A percentile compares a stretch with the other conserved stretches of the same genome.
phyloP scores from a whole-genome alignment of 352 stramenopile species.

The Phytopythium helicoides region DNA sequence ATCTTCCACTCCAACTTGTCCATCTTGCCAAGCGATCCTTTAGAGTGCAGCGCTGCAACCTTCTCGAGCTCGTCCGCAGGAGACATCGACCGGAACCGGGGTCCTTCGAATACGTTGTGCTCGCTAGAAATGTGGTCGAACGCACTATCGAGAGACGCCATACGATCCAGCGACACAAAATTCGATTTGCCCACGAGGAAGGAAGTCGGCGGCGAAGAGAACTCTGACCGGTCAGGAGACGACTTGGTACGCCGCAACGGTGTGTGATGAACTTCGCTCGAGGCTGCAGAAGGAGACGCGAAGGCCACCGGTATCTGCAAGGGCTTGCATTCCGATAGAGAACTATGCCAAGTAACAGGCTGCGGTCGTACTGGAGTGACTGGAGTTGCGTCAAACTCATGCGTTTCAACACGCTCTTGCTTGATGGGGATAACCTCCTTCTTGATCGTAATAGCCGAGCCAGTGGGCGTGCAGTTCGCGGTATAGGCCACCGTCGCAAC shows the following conservation, averaged over 20 bases:
- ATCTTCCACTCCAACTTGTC: constrained; percentile 65
- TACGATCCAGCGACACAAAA: constrained; percentile 33
- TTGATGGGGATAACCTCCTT: constrained; percentile 15
- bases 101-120: neutral
- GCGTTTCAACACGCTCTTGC: constrained; percentile 6
- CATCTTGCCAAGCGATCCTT: constrained; percentile 51
- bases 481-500: neutral
- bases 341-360: neutral
- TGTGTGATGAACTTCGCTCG: constrained; percentile 31
- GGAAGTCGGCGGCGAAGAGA: neutral
- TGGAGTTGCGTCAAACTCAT: neutral
- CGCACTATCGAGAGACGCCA: neutral
- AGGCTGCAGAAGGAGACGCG: neutral
- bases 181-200: constrained; percentile 7
- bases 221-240: constrained; percentile 10
- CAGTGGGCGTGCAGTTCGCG: neutral
- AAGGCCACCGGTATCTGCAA: neutral
- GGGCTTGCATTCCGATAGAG: neutral
- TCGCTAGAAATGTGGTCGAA: neutral
- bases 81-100: constrained; percentile 24
- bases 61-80: constrained; percentile 66
- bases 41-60: constrained; percentile 40
- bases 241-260: constrained; percentile 33
- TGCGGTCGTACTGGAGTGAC: constrained; percentile 3
- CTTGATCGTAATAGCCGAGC: constrained; percentile 10